Conservation (phyloP, 202 grass and related monocot species). For the Hordeum pubiflorum region DNA sequence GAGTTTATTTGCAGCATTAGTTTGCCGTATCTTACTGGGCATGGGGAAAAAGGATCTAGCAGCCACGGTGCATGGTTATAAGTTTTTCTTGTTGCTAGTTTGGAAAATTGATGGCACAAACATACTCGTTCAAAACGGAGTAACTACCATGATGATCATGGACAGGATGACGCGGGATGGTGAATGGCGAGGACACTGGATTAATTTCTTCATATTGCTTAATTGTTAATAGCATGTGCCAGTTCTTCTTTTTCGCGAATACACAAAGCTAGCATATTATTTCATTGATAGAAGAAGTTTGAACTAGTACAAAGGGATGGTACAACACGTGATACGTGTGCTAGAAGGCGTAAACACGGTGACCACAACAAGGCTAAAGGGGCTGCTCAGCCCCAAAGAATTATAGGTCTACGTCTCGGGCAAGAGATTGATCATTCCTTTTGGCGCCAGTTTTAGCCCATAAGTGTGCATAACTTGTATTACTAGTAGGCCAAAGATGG, state of each 20-base stretch:
- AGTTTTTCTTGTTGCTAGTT: background rate
- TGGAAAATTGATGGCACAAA: background rate
- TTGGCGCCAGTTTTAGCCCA: too few relatives aligned
- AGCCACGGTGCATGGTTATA: background rate
- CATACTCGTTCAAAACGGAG: background rate
- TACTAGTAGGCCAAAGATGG: too few relatives aligned
- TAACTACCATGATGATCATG: background rate
- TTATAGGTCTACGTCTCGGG: too few relatives aligned
- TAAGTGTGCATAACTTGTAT: too few relatives aligned
- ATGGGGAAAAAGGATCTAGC: background rate
- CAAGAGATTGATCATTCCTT: too few relatives aligned
- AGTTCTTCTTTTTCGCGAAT: background rate
- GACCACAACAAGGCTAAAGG: too few relatives aligned
- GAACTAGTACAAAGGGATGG: too few relatives aligned
- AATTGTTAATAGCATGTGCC: background rate
- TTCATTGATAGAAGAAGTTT: too few relatives aligned
- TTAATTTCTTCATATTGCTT: background rate
- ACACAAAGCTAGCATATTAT: too few relatives aligned
- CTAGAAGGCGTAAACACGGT: too few relatives aligned
- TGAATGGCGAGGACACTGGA: background rate
- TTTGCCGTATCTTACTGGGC: background rate
- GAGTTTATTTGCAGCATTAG: conserved; percentile 20
- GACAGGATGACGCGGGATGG: background rate
- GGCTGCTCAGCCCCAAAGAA: too few relatives aligned
- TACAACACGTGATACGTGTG: too few relatives aligned